Base-by-base conservation (phyloP, 2,329 filamentous ascomycete species). In the Curvularia hawaiiensis region DNA sequence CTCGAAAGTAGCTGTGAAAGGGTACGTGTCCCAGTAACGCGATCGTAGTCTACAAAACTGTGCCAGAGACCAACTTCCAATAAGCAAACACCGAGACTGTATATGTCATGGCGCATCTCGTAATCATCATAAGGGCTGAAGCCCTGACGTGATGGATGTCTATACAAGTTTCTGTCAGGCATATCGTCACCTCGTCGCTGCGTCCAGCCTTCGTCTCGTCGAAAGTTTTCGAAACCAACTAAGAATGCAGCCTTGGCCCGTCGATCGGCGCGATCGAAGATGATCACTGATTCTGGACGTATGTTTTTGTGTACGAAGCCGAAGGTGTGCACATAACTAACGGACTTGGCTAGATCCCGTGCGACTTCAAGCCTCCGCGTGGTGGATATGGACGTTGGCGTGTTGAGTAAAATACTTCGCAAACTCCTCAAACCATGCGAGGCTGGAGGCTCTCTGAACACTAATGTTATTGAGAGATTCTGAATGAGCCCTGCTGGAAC, bases 31-130 rank as follows among this genome's bases (percentile, higher is more conserved):
- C 4, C 11, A 46, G 40, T 33, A 16, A 22, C 9, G 9, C 26
- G 26, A 54, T 60, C 52, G 45, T 66, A 74, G 3, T 39, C 39
- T 1, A 78, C 64, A 43, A 79, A 75, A 0, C 73, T 77, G 0
- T 72, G 53, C 80, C 81, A 83, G 0, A 85, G 59, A 0, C 82
- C 82, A 26, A 85, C 77, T 64, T 85, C 83, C 0, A 86, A 68
- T 0, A 86, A 73, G 50, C 79, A 82, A 0, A 85, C 81, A 0
- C 83, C 83, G 0, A 85, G 75, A 52, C 82, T 83, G 66, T 85
- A 85, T 11, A 86, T 81, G 56, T 85, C 83, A 62, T 86, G 83
- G 51, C 83, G 79, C 79, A 85, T 84, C 2, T 60, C 69, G 59
- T 83, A 85, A 0, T 61, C 53, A 1, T 79, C 74, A 26, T 76